phyloP scores from a whole-genome alignment of 1,284 basidiomycete genomes.

The Leccinum brunneo-olivaceum region DNA sequence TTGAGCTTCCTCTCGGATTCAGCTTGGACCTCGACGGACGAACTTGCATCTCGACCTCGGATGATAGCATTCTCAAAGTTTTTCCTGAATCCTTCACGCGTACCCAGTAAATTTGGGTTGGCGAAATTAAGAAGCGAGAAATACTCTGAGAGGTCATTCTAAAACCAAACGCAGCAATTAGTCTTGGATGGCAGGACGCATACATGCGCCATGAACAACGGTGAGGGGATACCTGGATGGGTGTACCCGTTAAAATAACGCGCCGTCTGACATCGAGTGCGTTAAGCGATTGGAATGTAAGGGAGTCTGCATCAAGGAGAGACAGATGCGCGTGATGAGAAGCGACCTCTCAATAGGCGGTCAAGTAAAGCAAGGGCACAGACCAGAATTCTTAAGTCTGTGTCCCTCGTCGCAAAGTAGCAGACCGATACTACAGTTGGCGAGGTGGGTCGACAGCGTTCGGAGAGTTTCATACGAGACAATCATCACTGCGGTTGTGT shows the following conservation, averaged over 20 bases:
- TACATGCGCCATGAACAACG: constrained; percentile 1
- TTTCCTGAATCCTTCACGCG: constrained; percentile 90
- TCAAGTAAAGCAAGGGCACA: constrained; percentile 19
- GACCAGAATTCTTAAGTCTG: constrained; percentile 92
- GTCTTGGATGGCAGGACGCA: neutral
- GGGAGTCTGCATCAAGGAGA: constrained; percentile 52
- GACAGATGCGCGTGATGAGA: constrained; percentile 11
- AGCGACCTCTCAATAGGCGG: neutral
- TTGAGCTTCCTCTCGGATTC: constrained; percentile 88
- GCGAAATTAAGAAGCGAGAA: constrained; percentile 96
- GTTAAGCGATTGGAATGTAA: constrained; percentile 86
- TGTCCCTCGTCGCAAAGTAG: constrained; percentile 97
- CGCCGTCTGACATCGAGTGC: constrained; percentile 86
- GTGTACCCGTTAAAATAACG: constrained; percentile 95
- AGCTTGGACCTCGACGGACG: constrained; percentile 77
- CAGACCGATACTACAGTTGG: constrained; percentile 79
- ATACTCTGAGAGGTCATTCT: constrained; percentile 97
- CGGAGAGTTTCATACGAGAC: constrained; percentile 97
- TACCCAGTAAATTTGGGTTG: constrained; percentile 92
- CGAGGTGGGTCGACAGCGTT: constrained; percentile 71
- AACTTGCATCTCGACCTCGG: constrained; percentile 87
- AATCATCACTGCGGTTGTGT: constrained; percentile 78
- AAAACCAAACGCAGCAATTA: constrained; percentile 1
- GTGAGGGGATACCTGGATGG: constrained; percentile 64
- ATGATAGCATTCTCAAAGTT: constrained; percentile 95